Evolutionary conservation across 2,329 filamentous ascomycete genomes (phyloP), one percentile per base, ranked within the genome.

Genomic region (Leptodontidium sp.): DNA sequence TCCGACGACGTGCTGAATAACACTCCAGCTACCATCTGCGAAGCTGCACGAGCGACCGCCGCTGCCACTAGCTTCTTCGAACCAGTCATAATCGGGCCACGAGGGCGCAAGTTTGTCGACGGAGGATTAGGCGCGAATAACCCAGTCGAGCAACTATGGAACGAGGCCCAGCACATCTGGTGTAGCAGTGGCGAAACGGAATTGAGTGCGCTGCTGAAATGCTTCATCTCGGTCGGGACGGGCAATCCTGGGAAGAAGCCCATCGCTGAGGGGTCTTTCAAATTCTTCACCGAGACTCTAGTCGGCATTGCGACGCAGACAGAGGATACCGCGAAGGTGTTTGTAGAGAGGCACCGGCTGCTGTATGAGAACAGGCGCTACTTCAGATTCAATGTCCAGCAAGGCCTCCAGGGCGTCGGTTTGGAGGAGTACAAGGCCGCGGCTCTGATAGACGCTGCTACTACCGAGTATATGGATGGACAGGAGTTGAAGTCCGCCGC

Each of bases 61-160:
- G 68, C 68, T 5, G 70, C 68, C 43, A 35, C 68, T 6, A 62
- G 43, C 62, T 70, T 66, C 65, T 70, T 72, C 32, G 68, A 70
- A 21, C 65, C 68, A 63, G 53, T 68, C n/a, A 68, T 53, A 57
- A 66, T 72, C 66, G 55, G 62, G 29, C 64, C 35, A 59, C 35
- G 47, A 4, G 43, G 35, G 26, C 57, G 55, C n/a, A 61, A 63
- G 47, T 72, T 70, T 65, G 68, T 72, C 2, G 68, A 72, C 45
- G 68, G 63, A 26, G 68, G 58, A 1, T 55, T 70, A 17, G 64
- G 59, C n/a, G 38, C 65, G 40, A 72, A 70, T 38, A 72, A 70
- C 61, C 68, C 66, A 35, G 65, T 65, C 24, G 43, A 64, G 12
- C 59, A 68, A 24, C 3, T 70, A 15, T 67, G 32, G 61, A 69